Conservation (phyloP, 139 green algal species). For the Astrephomene gubernaculifera region DNA sequence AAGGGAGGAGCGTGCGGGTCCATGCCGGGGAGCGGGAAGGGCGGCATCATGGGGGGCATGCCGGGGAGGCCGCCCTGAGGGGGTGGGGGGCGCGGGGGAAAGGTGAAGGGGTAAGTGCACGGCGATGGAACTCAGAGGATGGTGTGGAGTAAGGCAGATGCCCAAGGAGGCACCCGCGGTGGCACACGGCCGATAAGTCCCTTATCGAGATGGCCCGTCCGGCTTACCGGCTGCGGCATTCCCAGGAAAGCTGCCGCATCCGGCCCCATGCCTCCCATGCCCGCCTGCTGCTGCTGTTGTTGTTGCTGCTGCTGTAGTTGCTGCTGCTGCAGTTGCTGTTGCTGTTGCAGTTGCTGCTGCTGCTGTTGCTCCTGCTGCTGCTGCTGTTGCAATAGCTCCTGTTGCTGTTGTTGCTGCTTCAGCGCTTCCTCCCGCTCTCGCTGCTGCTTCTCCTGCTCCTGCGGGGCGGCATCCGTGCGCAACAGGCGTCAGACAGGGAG, state of each 20-base stretch:
- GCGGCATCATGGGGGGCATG: neutral
- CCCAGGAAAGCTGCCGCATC: neutral
- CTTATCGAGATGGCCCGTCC: too few species aligned
- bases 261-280: neutral
- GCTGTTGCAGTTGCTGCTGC: neutral
- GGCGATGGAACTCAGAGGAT: too few species aligned
- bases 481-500: neutral
- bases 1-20: neutral
- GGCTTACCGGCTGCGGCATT: neutral
- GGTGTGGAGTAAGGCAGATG: too few species aligned
- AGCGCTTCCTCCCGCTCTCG: neutral
- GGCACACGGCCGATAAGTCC: too few species aligned
- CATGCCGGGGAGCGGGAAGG: constrained; percentile 5
- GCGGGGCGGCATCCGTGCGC: neutral
- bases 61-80: neutral
- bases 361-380: constrained; percentile 9
- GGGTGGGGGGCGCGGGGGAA: neutral
- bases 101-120: neutral
- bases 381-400: constrained; percentile 6
- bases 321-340: neutral
- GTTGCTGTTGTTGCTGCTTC: constrained; percentile 20
- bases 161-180: too few species aligned
- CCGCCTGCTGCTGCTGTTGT: neutral
- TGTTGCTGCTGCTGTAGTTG: constrained; percentile 4
- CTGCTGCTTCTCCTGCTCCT: constrained; percentile 22